These are phyloP conservation scores for Phaeosphaeriaceae sp. DNA, from an alignment of 2,329 filamentous ascomycete species.

Conservation along the genomic window DNA sequence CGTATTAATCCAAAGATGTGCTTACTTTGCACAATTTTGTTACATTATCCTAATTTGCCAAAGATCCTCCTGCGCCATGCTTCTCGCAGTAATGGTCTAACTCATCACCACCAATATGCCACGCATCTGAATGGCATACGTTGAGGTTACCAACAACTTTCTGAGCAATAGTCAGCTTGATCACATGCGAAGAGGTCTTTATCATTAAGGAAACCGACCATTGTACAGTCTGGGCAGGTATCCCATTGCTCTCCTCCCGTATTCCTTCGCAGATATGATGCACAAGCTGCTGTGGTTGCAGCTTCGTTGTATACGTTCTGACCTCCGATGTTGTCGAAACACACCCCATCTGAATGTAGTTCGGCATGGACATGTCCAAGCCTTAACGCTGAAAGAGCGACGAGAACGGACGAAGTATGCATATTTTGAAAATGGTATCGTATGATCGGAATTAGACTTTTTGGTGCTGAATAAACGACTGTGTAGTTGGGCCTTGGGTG, in stretches of 20 bases:
- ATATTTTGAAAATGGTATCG: slow-evolving; percentile 12
- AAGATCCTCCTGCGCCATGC: slow-evolving; percentile 23
- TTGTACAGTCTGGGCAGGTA: slow-evolving; percentile 35
- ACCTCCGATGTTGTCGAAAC: slow-evolving; percentile 24
- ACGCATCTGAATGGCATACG: slow-evolving; percentile 28
- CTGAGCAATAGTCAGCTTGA: slow-evolving; percentile 12
- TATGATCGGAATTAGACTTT: not conserved
- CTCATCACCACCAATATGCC: slow-evolving; percentile 41
- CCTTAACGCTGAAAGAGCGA: slow-evolving; percentile 16
- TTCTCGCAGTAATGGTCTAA: slow-evolving; percentile 35
- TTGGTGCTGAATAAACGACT: not conserved
- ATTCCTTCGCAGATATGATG: slow-evolving; percentile 31
- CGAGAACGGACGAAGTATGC: slow-evolving; percentile 24
- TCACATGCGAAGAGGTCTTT: not conserved
- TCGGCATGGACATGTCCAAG: slow-evolving; percentile 26
- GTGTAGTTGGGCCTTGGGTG: not conserved
- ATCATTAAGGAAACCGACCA: slow-evolving; percentile 18
- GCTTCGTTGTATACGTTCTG: slow-evolving; percentile 31
- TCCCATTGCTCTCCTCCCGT: slow-evolving; percentile 37
- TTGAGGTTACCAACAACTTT: slow-evolving; percentile 25
- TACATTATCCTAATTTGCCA: slow-evolving; percentile 11
- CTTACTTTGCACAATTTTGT: no score
- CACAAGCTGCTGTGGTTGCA: slow-evolving; percentile 30
- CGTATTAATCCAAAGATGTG: no score
- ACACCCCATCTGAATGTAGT: slow-evolving; percentile 30